Evolutionary conservation across 495 filamentous ascomycete species (phyloP), one percentile per base, ranked within the genome.

Genomic region (Rusavskia elegans): DNA sequence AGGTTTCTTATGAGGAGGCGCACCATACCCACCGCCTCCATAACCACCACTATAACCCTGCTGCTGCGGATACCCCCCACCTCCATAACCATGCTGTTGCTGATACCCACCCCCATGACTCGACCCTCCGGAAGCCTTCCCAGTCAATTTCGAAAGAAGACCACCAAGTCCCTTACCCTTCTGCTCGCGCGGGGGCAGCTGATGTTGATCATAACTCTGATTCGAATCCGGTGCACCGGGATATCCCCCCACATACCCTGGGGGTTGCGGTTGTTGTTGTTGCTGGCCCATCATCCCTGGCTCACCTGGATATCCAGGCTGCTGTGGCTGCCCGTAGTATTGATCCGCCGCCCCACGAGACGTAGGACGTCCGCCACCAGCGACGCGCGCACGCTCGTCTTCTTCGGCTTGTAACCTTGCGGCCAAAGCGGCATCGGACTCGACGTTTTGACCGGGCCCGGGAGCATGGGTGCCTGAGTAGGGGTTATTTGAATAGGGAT

Each of bases 351-450:
- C 55, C 54, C 30, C 48, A 35, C 23, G 32, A 37, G 16, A 41
- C 57, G 45, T 14, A 53, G 45, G 53, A n/a, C n/a, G n/a, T 56
- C 53, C 52, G 55, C 29, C 29, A 30, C 29, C 29, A 30, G 29
- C 29, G 8, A 3, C 29, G 39, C 35, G 55, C 56, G 30, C 78
- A 14, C 79, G 76, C 0, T 78, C 81, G 55, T 93, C 73, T 66
- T 93, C 87, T 59, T 93, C 84, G 25, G 81, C 86, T 59, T 95
- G 88, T 14, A 94, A 71, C 55, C 82, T 77, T 19, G 82, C 77
- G 9, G 89, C 88, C 2, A 88, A 71, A 2, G 72, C 69, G 36
- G 83, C 87, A 63, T 94, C 88, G 30, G 80, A 80, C 50, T 81
- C 80, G 50, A 74, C 53, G 25, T 70, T 69, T 40, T 71, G 32